Conservation (phyloP, 2,329 filamentous ascomycete genomes). For the Amphichorda felina region DNA sequence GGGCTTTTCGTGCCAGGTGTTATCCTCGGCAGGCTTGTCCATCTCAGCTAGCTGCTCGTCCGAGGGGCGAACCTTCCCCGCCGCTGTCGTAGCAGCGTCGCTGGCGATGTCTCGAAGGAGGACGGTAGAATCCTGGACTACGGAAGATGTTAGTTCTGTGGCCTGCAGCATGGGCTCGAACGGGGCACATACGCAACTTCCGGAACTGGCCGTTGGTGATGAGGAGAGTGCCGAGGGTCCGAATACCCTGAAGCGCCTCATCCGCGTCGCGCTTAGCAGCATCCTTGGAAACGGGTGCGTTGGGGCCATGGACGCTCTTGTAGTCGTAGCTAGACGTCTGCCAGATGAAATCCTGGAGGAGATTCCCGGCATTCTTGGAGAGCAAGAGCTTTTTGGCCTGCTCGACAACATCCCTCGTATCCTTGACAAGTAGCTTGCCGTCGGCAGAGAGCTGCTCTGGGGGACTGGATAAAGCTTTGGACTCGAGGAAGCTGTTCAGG, state of each 20-base stretch:
- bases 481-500: slow-evolving; percentile 74
- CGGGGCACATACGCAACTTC: slow-evolving; percentile 58
- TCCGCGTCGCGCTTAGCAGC: slow-evolving; percentile 73
- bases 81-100: slow-evolving; percentile 74
- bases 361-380: slow-evolving; percentile 88
- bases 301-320: slow-evolving; percentile 48
- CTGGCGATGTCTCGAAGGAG: slow-evolving; percentile 84
- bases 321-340: slow-evolving; percentile 68
- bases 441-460: slow-evolving; percentile 71
- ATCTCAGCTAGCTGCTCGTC: slow-evolving; percentile 68
- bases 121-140: slow-evolving; percentile 65
- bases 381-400: slow-evolving; percentile 77
- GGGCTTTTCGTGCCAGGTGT: slow-evolving; percentile 86
- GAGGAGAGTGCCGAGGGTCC: slow-evolving; percentile 77
- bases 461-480: slow-evolving; percentile 56
- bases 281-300: slow-evolving; percentile 61
- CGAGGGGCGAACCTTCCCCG: slow-evolving; percentile 61
- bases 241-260: slow-evolving; percentile 71
- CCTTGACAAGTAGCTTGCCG: slow-evolving; percentile 65
- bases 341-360: slow-evolving; percentile 96
- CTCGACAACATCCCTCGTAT: slow-evolving; percentile 68
- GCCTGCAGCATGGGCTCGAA: neutral
- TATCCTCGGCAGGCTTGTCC: slow-evolving; percentile 76
- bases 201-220: slow-evolving; percentile 95
- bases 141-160: slow-evolving; percentile 7